Base-by-base conservation (phyloP, 805 yeast species). In the Nakazawaea holstii region DNA sequence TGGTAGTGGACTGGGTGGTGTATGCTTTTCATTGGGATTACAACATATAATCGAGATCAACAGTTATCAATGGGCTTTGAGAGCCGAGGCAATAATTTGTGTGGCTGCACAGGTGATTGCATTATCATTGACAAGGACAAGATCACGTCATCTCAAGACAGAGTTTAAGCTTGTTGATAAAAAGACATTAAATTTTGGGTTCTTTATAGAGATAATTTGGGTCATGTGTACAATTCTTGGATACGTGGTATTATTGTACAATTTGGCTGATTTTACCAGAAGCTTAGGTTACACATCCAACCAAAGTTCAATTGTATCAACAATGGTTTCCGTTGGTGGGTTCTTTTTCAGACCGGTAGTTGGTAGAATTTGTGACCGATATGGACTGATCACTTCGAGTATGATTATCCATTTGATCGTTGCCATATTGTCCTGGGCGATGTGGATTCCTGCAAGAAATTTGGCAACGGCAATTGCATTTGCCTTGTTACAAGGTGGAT, bases 381-480 rank as follows among this genome's bases (percentile, higher is more conserved):
- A 60, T 48, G 89, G 88, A 0, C 67, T 82, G 0, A 62, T 77
- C 15, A 76, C 81, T 3, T 66, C 75, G 13, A 68, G 69, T 6
- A 59, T 69, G 20, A 31, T 64, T 8, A 67, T 65, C 1, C 70
- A 74, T 46, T 52, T 64, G 49, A 27, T 72, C 1, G 75, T 72
- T 41, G 67, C 66, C 1, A 46, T 75, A 1, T 65, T 76, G 39
- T 57, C 72, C 13, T 60, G 69, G 45, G 76, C 78, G 11, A 72
- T 76, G 76, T 76, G 81, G 81, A 67, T 75, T 32, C 84, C 85
- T 2, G 75, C 80, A 13, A 65, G 77, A 49, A 80, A 77, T 54
- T 72, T 62, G 49, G 82, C 83, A 1, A 77, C 84, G 1, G 76
- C 80, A 1, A 55, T 80, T 6, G 72, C 65, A 0, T 76, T 80